Base-by-base conservation (phyloP, 2,329 filamentous ascomycete genomes). In the Ophiocordyceps sinensis region DNA sequence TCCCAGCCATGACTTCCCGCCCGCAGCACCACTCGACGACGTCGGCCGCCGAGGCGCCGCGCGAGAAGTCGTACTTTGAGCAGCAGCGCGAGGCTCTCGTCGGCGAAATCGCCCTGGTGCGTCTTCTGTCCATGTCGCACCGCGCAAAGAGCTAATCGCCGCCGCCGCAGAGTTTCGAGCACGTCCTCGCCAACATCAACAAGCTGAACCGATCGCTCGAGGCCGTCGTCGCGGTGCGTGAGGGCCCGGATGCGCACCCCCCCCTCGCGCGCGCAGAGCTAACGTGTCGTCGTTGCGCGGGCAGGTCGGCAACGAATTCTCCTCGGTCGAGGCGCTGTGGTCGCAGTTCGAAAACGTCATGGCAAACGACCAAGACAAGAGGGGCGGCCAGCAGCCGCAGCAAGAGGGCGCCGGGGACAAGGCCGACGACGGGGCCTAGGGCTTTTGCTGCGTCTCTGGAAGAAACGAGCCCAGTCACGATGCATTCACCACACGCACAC, bases 341-440 rank as follows among this genome's bases (percentile, higher is more conserved):
- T 93, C 85, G 32, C 86, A 94, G 54, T 96, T 98, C 56, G 91
- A 98, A 65, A 84, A 81, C 50, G 88, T 96, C 51, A 96, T 95
- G 88, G 85, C 77, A 9, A 85, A 82, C 53, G 73, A 82, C 42
- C 66, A 50, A 38, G 57, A 46, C 36, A 41, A 40, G n/a, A 36
- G 37, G 14, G 59, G 47, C n/a, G 50, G 57, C 32, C 35, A 51
- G 46, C 40, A 19, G 19, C 19, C 3, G 19, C 19, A 47, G 46
- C 39, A 47, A 39, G 52, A 55, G 3, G 47, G 56, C 15, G 53
- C 41, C n/a, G 53, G 42, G 7, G 49, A 47, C 39, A 45, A 47
- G 28, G 39, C 36, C 29, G 46, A 48, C n/a, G 43, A 35, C 12
- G 41, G 43, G 21, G 14, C 29, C 31, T 44, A 38, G 42, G 13